A percentile compares a stretch with the other conserved stretches of the same genome.
These are phyloP conservation scores for Remersonia thermophila DNA, from an alignment of 2,329 filamentous ascomycete genomes.

Conservation along the genomic window DNA sequence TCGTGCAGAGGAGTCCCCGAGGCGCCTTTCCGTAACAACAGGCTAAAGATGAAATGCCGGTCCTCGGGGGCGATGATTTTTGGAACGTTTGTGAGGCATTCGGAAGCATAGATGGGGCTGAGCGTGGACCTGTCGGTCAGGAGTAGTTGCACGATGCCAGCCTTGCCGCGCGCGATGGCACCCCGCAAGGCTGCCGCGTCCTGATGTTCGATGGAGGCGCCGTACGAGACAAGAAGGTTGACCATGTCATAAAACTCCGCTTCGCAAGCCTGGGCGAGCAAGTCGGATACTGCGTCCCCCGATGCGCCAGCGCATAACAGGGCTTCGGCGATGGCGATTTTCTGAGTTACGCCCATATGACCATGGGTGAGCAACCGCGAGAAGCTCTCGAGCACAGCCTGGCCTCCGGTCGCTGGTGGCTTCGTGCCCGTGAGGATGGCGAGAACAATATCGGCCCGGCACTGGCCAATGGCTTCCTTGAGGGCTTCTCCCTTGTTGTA, in stretches of 20 bases:
- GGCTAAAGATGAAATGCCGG: conserved; percentile 30
- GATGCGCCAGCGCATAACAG: conserved; percentile 46
- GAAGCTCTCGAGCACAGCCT: conserved; percentile 39
- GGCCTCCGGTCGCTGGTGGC: conserved; percentile 32
- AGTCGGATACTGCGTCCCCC: conserved; percentile 36
- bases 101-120: conserved; percentile 34
- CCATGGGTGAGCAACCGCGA: conserved; percentile 32
- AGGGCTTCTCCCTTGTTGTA: conserved; percentile 40
- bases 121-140: conserved; percentile 32
- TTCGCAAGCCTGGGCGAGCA: conserved; percentile 35
- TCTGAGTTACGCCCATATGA: conserved; percentile 35
- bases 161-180: conserved; percentile 34
- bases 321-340: conserved; percentile 40
- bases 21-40: conserved; percentile 40
- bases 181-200: conserved; percentile 37
- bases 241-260: conserved; percentile 43
- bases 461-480: conserved; percentile 34
- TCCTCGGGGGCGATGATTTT: conserved; percentile 34
- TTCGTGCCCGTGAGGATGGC: conserved; percentile 41
- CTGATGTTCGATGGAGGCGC: conserved; percentile 42
- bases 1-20: conserved; percentile 34
- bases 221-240: conserved; percentile 38
- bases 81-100: conserved; percentile 37
- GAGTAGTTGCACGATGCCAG: conserved; percentile 35
- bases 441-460: conserved; percentile 41